Conservation (phyloP, 192 early-diverging fungal genomes). For the Dissophora globulifera region DNA sequence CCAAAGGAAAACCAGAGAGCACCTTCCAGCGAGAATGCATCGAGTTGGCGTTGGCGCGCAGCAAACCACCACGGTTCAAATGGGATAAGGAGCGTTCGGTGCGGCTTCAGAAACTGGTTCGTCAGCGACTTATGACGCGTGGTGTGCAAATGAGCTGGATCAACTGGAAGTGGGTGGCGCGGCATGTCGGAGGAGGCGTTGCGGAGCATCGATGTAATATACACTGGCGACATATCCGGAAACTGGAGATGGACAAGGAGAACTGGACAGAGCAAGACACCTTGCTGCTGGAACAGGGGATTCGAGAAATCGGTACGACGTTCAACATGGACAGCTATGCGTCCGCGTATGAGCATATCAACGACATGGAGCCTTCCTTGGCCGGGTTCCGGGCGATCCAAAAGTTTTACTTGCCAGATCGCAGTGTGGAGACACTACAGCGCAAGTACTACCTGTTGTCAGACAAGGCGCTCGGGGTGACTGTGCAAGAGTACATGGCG, state of each 20-base stretch:
- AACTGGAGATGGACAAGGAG: constrained; percentile 2
- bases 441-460: constrained; percentile 42
- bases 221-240: constrained; percentile 30
- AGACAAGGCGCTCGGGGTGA: constrained; percentile 34
- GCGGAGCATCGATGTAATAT: constrained; percentile 21
- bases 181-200: constrained; percentile 33
- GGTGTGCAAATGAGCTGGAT: constrained; percentile 43
- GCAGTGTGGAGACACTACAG: constrained; percentile 1
- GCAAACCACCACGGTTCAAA: constrained; percentile 15
- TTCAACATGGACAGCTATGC: constrained; percentile 6
- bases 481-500: constrained; percentile 36
- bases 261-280: constrained; percentile 33
- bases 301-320: constrained; percentile 27
- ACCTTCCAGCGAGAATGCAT: constrained; percentile 17
- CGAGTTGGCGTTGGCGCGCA: constrained; percentile 19
- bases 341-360: neutral
- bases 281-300: constrained; percentile 24
- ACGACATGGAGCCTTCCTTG: neutral
- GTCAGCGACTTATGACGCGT: constrained; percentile 34
- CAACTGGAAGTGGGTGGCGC: constrained; percentile 50
- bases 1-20: neutral
- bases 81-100: constrained; percentile 42
- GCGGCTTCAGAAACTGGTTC: constrained; percentile 39
- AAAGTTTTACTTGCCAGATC: constrained; percentile 29
- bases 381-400: constrained; percentile 25